Evolutionary conservation across 768 basidiomycete species (phyloP).

Genomic region (Rhodosporidiobolus odoratus): DNA sequence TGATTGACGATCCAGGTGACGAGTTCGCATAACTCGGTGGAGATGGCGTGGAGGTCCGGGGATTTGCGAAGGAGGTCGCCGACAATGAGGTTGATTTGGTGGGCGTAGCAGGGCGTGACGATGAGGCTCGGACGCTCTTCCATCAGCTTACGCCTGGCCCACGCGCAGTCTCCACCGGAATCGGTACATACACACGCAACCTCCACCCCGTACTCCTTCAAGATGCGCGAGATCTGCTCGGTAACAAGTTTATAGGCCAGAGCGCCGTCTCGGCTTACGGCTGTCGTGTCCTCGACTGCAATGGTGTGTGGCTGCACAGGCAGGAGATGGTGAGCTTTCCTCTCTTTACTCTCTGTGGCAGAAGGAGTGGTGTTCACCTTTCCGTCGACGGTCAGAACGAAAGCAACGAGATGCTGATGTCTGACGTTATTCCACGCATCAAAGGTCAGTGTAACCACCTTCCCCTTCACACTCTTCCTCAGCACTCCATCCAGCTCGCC

Average conservation of each 20-base stretch:
- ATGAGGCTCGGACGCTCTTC: neutral
- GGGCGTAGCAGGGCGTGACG: neutral
- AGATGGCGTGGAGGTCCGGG: neutral
- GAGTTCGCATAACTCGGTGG: neutral
- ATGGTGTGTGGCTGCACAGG: neutral
- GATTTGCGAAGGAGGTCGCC: neutral
- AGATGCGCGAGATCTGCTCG: neutral
- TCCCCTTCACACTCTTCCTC: too few species aligned
- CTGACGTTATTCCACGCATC: neutral
- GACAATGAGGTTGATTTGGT: conserved; percentile 1
- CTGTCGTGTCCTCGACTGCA: neutral
- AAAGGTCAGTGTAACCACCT: neutral
- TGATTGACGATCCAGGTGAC: neutral
- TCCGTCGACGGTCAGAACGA: neutral
- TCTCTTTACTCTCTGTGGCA: neutral
- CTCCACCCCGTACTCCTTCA: neutral
- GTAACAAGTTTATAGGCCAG: neutral
- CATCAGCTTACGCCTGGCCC: neutral
- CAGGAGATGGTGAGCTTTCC: neutral
- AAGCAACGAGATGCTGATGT: neutral
- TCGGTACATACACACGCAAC: neutral
- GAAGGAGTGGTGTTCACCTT: neutral
- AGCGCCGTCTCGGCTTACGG: neutral
- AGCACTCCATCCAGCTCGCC: too few species aligned
- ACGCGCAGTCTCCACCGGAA: neutral